Evolutionary conservation across 208 protist genomes (phyloP).

Genomic region (Leishmania gerbilli): DNA sequence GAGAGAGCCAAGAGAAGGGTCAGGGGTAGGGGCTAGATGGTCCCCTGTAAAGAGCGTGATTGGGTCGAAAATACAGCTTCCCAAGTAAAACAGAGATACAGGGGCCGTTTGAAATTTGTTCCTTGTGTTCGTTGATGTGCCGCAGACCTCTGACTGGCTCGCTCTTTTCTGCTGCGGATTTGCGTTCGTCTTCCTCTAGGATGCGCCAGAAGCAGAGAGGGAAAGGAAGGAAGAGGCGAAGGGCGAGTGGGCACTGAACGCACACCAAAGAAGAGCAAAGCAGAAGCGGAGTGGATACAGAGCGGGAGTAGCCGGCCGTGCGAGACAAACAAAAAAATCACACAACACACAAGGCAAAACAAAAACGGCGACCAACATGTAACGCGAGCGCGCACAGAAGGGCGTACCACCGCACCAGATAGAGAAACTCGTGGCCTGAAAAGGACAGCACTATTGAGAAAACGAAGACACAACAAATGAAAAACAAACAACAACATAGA

Average conservation of each 20-base stretch:
- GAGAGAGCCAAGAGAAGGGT: slow-evolving; percentile 8
- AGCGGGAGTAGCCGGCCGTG: background rate
- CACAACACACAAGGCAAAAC: background rate
- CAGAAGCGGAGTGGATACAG: background rate
- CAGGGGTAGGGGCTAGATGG: background rate
- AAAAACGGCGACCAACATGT: background rate
- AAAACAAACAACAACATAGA: background rate
- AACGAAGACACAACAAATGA: background rate
- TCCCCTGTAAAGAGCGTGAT: background rate
- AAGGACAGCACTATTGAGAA: background rate
- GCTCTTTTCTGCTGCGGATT: background rate
- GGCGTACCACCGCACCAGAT: slow-evolving; percentile 7
- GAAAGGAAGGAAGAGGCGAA: background rate
- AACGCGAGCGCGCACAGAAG: background rate
- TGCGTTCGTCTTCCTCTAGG: background rate
- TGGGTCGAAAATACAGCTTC: background rate
- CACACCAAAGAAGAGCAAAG: background rate
- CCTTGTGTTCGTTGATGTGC: slow-evolving; percentile 8
- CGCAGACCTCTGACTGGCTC: background rate
- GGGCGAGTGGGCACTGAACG: background rate
- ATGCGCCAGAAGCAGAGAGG: background rate
- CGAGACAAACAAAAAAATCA: background rate
- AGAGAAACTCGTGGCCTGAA: background rate
- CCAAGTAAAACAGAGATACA: background rate
- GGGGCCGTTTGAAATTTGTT: background rate